Evolutionary conservation across 306 rosid genomes (phyloP).

Genomic region (Cicer judaicum): DNA sequence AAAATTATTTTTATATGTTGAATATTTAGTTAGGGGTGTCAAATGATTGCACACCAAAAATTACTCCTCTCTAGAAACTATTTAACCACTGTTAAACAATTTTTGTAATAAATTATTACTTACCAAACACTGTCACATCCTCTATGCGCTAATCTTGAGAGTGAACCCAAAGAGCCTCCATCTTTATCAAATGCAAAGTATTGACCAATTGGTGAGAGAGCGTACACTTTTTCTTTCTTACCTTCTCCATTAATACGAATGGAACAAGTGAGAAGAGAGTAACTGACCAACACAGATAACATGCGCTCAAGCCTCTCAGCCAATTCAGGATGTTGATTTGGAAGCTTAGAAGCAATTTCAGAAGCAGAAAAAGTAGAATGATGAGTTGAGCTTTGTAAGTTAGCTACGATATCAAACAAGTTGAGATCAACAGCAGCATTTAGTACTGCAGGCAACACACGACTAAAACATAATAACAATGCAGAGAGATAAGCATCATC

Average conservation of each 20-base stretch:
- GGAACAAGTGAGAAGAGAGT: constrained; percentile 34
- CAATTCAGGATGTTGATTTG: constrained; percentile 19
- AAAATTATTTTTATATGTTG: no score
- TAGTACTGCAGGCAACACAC: neutral
- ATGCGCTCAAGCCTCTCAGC: constrained; percentile 31
- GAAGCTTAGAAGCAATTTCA: constrained; percentile 40
- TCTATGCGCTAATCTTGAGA: neutral
- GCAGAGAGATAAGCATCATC: constrained; percentile 3
- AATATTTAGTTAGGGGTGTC: no score
- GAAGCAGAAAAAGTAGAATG: constrained; percentile 31
- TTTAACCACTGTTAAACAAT: no score
- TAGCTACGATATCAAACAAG: constrained; percentile 41
- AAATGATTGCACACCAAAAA: no score
- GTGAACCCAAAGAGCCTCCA: constrained; percentile 30
- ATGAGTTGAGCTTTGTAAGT: neutral
- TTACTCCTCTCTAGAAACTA: no score
- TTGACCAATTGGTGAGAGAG: constrained; percentile 13
- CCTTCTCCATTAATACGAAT: constrained; percentile 36
- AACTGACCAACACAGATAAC: constrained; percentile 18
- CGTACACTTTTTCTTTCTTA: constrained; percentile 34
- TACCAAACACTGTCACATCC: constrained; percentile 31
- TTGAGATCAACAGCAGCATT: constrained; percentile 42
- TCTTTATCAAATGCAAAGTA: neutral
- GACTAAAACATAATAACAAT: neutral
- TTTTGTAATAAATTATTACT: neutral